Evolutionary conservation across 352 stramenopile species (phyloP).

Genomic region (Pythium biforme): DNA sequence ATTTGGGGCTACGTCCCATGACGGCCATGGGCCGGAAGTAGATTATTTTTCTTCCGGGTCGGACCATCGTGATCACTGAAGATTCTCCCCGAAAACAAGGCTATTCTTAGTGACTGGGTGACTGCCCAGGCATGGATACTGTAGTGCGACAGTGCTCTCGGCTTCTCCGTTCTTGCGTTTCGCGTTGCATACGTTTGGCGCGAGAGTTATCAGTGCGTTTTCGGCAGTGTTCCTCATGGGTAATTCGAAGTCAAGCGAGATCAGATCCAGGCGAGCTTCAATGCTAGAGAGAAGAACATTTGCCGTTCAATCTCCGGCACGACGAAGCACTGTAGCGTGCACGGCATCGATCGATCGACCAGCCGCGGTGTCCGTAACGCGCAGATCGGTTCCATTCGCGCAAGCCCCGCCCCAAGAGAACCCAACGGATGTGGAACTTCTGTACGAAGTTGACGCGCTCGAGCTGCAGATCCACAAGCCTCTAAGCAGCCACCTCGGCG

Average conservation of each 20-base stretch:
- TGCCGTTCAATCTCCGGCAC: not conserved
- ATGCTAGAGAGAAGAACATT: not conserved
- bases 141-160: too few relatives aligned
- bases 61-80: too few relatives aligned
- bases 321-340: slow-evolving; percentile 5
- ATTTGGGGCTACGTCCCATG: slow-evolving; percentile 62
- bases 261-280: not conserved
- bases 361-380: not conserved
- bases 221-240: not conserved
- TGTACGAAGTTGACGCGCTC: slow-evolving; percentile 22
- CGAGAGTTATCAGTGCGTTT: too few relatives aligned
- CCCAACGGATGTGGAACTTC: not conserved
- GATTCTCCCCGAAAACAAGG: not conserved
- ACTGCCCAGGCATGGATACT: too few relatives aligned
- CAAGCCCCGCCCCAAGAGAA: not conserved
- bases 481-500: not conserved
- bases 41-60: not conserved
- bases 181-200: too few relatives aligned
- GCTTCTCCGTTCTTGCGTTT: too few relatives aligned
- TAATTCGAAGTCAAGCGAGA: not conserved
- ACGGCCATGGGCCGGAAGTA: slow-evolving; percentile 67
- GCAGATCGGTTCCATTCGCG: not conserved
- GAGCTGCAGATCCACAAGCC: slow-evolving; percentile 7
- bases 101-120: not conserved
- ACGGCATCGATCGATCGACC: not conserved